Base-by-base conservation (phyloP, 768 basidiomycete species). In the Thelephora ganbajun region DNA sequence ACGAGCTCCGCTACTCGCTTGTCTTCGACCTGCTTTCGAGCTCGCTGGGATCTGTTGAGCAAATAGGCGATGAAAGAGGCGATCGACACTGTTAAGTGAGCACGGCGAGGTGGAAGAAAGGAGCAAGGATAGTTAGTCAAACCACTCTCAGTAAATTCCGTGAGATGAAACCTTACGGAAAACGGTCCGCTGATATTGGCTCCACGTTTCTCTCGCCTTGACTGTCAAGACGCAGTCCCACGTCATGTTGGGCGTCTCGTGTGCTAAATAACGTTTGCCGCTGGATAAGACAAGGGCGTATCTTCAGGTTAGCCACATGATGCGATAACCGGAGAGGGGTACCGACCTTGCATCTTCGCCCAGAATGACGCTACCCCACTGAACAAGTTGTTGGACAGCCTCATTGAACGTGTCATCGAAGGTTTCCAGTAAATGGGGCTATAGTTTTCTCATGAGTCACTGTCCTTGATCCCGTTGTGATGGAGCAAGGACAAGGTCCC, bases 351-450 rank as follows among this genome's bases (percentile, higher is more conserved):
- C 56, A 60, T 83, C 79, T 61, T 77, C 74, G 44, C 72, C 77
- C 48, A 80, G 69, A 50, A 83, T 67, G 20, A 89, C 71, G 14
- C 80, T 79, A 48, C 81, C 83, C 77, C 80, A 86, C 57, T 78
- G 70, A 42, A 76, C 67, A 46, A 91, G 65, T 56, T 90, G 79
- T 53, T 81, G 77, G 50, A 92, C 78, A 18, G 88, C 88, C 60
- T 83, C 79, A 54, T 79, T 70, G 57, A 86, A 90, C 36, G 80
- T 76, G 47, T 84, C 83, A 57, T 82, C 78, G 56, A 85, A 84
- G 11, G 64, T 66, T 19, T 47, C 65, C 50, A 75, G 63, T 57
- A 81, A 65, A 50, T 73, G 70, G 33, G 72, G 67, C 83, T 84
- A 36, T 33, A 43, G 39, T 14, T 23, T 5, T 9, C 26, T 9